Conservation (phyloP, 179 eudicot species). For the Carnegiea gigantea region DNA sequence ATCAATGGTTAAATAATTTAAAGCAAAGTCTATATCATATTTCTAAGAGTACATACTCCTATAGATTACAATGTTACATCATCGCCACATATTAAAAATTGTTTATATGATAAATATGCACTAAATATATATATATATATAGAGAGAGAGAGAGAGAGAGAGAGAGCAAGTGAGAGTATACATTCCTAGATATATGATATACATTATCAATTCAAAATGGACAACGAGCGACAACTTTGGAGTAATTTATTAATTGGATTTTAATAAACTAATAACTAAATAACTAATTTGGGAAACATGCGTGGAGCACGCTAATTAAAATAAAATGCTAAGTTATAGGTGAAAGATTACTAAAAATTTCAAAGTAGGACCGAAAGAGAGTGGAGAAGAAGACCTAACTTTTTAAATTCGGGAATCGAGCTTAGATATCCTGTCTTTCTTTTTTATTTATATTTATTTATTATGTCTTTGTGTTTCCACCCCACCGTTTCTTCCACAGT, state of each 20-base stretch:
- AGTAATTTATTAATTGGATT: not conserved
- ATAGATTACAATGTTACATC: no score
- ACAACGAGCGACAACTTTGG: not conserved
- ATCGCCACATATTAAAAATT: no score
- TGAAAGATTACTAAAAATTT: not conserved
- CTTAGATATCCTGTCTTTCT: not conserved
- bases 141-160: no score
- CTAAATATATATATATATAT: no score
- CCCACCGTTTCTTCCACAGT: slow-evolving; percentile 9
- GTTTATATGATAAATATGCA: no score
- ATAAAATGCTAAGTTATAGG: not conserved
- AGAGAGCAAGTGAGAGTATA: no score
- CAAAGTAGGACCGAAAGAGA: not conserved
- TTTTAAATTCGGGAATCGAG: slow-evolving; percentile 19
- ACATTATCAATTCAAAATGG: not conserved
- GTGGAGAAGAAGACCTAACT: slow-evolving; percentile 1
- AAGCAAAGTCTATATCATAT: no score
- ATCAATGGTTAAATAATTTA: no score
- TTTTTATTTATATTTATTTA: slow-evolving; percentile 16
- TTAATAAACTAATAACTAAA: not conserved
- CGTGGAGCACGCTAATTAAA: slow-evolving; percentile 1
- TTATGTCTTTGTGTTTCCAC: slow-evolving; percentile 11
- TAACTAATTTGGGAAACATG: not conserved
- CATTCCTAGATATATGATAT: no score
- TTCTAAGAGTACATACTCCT: no score